Conservation (phyloP, 305 asterid genomes). For the Fraxinus floribunda region DNA sequence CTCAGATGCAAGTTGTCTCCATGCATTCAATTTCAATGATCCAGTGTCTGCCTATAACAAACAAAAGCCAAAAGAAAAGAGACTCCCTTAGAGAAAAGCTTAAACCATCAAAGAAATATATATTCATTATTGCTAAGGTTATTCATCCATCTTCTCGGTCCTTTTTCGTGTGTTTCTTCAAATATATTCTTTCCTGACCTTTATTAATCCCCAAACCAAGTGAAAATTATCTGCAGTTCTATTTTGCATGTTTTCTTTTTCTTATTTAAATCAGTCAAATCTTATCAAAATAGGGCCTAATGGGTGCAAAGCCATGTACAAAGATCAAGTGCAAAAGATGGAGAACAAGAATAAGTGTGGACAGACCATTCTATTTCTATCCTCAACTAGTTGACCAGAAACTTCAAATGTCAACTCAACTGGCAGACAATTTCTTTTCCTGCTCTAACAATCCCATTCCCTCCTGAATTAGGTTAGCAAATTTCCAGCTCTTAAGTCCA, state of each 20-base stretch:
- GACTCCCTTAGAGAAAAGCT: not conserved
- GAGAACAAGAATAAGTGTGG: not conserved
- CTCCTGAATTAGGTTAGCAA: not conserved
- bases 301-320: not conserved
- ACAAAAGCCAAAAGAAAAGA: constrained; percentile 1
- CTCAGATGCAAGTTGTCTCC: constrained; percentile 87
- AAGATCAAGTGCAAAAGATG: not conserved
- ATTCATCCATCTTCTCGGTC: not conserved
- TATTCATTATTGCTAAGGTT: not conserved
- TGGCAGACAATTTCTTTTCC: not conserved
- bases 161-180: not conserved
- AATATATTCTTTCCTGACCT: not conserved
- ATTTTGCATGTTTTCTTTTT: not conserved
- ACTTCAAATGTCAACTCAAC: not conserved
- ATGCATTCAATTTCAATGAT: constrained; percentile 68
- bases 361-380: not conserved
- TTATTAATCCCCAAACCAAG: not conserved
- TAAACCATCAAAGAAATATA: not conserved
- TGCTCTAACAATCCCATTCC: not conserved
- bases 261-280: not conserved
- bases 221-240: not conserved
- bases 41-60: constrained; percentile 70
- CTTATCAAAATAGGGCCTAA: not conserved
- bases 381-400: not conserved
- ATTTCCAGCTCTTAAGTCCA: not conserved